Conservation (phyloP, 2,329 filamentous ascomycete genomes). For the Geosmithia flava region DNA sequence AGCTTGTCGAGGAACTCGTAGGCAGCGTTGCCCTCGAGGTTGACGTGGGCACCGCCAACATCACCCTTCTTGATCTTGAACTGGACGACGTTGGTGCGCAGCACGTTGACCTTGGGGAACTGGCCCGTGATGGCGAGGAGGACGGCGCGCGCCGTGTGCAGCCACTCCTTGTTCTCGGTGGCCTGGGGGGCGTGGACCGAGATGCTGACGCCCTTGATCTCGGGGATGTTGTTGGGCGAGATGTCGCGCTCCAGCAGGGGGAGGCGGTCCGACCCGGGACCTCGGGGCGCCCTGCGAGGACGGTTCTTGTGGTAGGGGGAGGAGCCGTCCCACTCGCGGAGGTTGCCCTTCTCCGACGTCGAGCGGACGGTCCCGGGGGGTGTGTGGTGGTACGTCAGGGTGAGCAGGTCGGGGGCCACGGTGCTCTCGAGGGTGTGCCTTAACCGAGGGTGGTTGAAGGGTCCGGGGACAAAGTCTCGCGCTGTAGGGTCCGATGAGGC, state of each 20-base stretch:
- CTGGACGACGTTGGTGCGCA: constrained; percentile 56
- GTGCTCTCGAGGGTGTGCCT: constrained; percentile 85
- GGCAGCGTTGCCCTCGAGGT: constrained; percentile 67
- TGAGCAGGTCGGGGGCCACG: constrained; percentile 76
- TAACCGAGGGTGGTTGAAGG: constrained; percentile 77
- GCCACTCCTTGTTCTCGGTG: constrained; percentile 55
- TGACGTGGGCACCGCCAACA: constrained; percentile 63
- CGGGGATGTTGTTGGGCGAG: constrained; percentile 75
- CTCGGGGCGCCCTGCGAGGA: constrained; percentile 71
- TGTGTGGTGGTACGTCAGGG: constrained; percentile 75
- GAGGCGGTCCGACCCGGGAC: constrained; percentile 51
- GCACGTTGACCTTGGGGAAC: constrained; percentile 56
- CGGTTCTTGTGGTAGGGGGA: constrained; percentile 93
- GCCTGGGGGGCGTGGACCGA: constrained; percentile 64
- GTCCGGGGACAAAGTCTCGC: constrained; percentile 78
- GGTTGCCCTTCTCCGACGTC: constrained; percentile 43
- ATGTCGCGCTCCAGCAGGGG: constrained; percentile 61
- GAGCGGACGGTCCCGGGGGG: constrained; percentile 57
- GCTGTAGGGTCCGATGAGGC: constrained; percentile 75
- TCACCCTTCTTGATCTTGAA: constrained; percentile 66
- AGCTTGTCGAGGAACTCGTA: constrained; percentile 86
- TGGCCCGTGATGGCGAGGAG: constrained; percentile 77
- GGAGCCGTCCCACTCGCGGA: constrained; percentile 78
- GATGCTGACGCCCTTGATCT: constrained; percentile 68
- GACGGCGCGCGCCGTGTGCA: constrained; percentile 75